Evolutionary conservation across 2,329 filamentous ascomycete genomes (phyloP), one percentile per base, ranked within the genome.

Genomic region (Epichloe sibirici): DNA sequence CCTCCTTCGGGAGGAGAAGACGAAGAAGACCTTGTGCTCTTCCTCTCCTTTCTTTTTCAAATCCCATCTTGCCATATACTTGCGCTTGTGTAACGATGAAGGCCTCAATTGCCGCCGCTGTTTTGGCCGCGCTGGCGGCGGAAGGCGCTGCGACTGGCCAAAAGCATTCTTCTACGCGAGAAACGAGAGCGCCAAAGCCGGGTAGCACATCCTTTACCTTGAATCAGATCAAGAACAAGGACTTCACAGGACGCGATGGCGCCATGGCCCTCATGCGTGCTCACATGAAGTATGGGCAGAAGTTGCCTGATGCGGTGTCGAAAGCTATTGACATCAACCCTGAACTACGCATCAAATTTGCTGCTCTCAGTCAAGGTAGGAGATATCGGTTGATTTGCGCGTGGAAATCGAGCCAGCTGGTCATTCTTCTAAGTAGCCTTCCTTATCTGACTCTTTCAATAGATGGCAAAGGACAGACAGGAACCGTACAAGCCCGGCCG

Each of bases 281-380:
- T 0, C 66, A 67, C 34, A 54, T 63, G 51, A 74, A 73, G 57
- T 73, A 71, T 52, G 62, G 63, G 11, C 61, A 61, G 39, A 54
- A 57, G 3, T 48, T 71, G 4, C 65, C 69, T 2, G 46, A 58
- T 5, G 45, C 46, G 4, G 48, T 71, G 12, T 53, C 58, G 35
- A 48, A 58, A 5, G 62, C 63, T 6, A 28, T 65, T 3, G 49
- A 59, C 46, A 52, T 47, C 12, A 57, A 64, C 42, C 49, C 61
- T 3, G 45, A 57, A 4, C 54, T 65, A 21, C 61, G 60, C 11
- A 55, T 46, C 43, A 62, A 66, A 53, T 61, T 61, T 49, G 47
- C 55, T 21, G 5, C 48, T 21, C 40, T 57, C 39, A 9, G 2
- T 34, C 46, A 45, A 51, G 45, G 53, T 49, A 54, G 9, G 47